Conservation (phyloP, 1,139 yeast genomes). For the Candida buenavistaensis region DNA sequence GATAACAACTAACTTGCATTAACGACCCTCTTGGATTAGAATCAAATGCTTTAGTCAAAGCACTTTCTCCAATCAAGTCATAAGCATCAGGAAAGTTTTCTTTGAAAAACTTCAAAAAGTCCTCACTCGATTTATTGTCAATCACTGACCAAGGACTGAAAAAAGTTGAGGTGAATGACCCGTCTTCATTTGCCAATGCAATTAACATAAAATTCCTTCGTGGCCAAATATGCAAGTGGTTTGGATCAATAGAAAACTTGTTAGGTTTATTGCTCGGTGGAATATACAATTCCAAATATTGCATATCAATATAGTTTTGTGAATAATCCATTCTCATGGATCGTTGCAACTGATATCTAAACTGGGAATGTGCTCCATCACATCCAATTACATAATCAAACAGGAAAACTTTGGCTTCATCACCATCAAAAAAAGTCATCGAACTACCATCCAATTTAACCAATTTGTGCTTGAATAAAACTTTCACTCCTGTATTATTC, state of each 20-base stretch:
- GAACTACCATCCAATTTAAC: conserved; percentile 27
- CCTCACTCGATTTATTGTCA: conserved; percentile 45
- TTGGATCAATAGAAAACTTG: conserved; percentile 58
- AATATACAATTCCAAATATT: conserved; percentile 76
- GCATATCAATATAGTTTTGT: conserved; percentile 83
- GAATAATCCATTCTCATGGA: conserved; percentile 64
- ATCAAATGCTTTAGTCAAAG: conserved; percentile 51
- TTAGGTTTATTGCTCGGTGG: conserved; percentile 47
- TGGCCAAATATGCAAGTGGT: conserved; percentile 94
- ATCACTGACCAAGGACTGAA: conserved; percentile 79
- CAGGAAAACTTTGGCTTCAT: conserved; percentile 20
- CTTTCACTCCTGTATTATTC: conserved; percentile 39
- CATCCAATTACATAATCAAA: conserved; percentile 75
- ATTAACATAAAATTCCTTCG: conserved; percentile 83
- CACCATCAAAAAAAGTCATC: conserved; percentile 14
- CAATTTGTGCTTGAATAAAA: conserved; percentile 62
- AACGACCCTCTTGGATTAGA: conserved; percentile 75
- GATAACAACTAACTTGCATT: conserved; percentile 64
- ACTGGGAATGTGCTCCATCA: conserved; percentile 83
- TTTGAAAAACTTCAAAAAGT: conserved; percentile 55
- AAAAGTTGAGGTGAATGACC: conserved; percentile 86
- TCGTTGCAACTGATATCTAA: conserved; percentile 69
- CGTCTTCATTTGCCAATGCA: conserved; percentile 82
- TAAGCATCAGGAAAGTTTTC: conserved; percentile 74
- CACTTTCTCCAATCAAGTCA: conserved; percentile 60